Conservation (phyloP, 228 moss, liverwort and hornwort genomes). For the Sphagnum magellanicum region DNA sequence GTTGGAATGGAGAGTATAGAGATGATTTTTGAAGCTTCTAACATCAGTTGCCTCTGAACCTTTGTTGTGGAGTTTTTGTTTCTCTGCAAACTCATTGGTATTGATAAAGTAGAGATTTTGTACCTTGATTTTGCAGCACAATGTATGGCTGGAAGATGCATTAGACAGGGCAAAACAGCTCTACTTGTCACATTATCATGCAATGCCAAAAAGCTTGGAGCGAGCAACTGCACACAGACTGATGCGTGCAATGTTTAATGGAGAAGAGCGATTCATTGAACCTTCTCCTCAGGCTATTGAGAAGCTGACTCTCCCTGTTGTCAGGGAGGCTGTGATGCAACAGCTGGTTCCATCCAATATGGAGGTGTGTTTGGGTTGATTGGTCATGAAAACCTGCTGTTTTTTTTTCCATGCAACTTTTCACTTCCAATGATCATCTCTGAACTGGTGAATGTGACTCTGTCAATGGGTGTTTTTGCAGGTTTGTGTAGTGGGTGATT, state of each 20-base stretch:
- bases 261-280: slow-evolving; percentile 93
- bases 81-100: no score
- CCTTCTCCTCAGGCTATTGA: slow-evolving; percentile 95
- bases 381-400: no score
- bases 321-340: slow-evolving; percentile 89
- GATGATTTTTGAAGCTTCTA: no score
- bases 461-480: slow-evolving; percentile 9
- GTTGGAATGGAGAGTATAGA: no score
- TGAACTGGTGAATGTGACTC: neutral
- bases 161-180: slow-evolving; percentile 97
- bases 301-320: slow-evolving; percentile 73
- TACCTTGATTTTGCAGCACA: slow-evolving; percentile 54
- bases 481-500: slow-evolving; percentile 98
- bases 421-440: no score
- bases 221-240: slow-evolving; percentile 95
- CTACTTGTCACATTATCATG: slow-evolving; percentile 91
- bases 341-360: slow-evolving; percentile 91
- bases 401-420: no score
- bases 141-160: slow-evolving; percentile 97
- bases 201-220: slow-evolving; percentile 98
- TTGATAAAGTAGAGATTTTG: no score
- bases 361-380: slow-evolving; percentile 50
- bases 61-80: no score
- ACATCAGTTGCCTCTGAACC: no score
- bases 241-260: slow-evolving; percentile 95